phyloP scores from a whole-genome alignment of 139 green algal genomes.

The Desmodesmus armatus region DNA sequence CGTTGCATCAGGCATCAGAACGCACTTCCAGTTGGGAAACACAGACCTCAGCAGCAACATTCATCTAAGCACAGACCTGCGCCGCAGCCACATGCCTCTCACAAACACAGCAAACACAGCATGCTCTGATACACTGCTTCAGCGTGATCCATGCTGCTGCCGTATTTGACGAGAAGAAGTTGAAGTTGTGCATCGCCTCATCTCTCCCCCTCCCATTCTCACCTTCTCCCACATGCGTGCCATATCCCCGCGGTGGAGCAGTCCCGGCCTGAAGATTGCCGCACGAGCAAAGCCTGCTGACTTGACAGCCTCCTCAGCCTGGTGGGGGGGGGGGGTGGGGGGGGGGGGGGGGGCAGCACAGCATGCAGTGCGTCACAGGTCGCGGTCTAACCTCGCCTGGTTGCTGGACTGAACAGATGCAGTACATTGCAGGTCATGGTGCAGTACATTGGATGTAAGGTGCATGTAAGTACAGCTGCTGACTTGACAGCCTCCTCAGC shows the following conservation, averaged over 20 bases:
- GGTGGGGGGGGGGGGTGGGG: not conserved
- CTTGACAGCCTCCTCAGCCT: slow-evolving; percentile 55
- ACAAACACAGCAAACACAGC: not conserved
- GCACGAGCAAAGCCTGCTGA: slow-evolving; percentile 42
- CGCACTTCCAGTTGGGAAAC: no score
- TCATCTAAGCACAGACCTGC: not conserved
- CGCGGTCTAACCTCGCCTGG: no score
- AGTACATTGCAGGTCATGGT: no score
- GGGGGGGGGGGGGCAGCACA: no score
- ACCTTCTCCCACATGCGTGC: slow-evolving; percentile 36
- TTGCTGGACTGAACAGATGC: no score
- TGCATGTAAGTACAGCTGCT: no score
- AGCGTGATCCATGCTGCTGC: not conserved
- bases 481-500: no score
- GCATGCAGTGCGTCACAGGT: no score
- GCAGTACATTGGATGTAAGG: no score
- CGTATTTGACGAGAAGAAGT: not conserved
- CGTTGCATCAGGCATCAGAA: not conserved
- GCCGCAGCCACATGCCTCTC: not conserved
- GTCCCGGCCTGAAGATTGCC: slow-evolving; percentile 53
- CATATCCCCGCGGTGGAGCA: slow-evolving; percentile 51
- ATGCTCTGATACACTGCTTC: not conserved
- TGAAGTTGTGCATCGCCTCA: not conserved
- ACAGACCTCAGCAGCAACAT: not conserved
- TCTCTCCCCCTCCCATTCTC: no score